phyloP scores from a whole-genome alignment of 75 land plant genomes.

The Selaginella moellendorffii region DNA sequence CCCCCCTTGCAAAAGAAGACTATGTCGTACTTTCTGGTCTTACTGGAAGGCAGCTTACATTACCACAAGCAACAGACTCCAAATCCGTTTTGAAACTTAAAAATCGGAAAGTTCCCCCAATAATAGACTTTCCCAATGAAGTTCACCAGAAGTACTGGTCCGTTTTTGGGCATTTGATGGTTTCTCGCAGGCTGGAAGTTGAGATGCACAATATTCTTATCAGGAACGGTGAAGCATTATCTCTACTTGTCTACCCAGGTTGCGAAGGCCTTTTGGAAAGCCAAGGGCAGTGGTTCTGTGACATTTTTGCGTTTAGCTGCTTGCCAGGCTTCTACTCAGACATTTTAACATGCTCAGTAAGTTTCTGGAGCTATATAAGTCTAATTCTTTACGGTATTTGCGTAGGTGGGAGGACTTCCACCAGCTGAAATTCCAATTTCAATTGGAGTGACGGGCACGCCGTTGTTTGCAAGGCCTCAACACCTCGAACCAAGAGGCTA shows the following conservation, averaged over 20 bases:
- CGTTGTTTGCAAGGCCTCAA: conserved; percentile 5
- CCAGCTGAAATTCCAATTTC: conserved; percentile 2
- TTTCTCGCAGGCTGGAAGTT: not conserved
- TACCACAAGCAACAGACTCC: not conserved
- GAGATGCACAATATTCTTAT: not conserved
- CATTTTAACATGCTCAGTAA: not conserved
- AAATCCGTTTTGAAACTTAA: not conserved
- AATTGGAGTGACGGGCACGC: conserved; percentile 3
- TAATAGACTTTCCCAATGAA: conserved; percentile 4
- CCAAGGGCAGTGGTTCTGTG: not conserved
- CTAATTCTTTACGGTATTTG: not conserved
- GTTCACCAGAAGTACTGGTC: conserved; percentile 8
- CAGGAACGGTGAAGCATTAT: not conserved
- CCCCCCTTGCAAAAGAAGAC: not conserved
- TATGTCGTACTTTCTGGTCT: not conserved
- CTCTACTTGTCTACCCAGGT: not conserved
- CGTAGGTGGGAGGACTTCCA: not conserved
- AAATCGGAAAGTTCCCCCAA: not conserved
- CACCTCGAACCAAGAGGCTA: conserved; percentile 2
- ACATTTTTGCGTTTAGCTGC: conserved; percentile 3
- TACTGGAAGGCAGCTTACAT: not conserved
- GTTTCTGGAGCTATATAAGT: not conserved
- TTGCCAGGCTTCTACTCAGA: conserved; percentile 1
- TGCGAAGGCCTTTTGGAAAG: not conserved
- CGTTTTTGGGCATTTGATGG: conserved; percentile 1